These are phyloP conservation scores for Trypethelium eluteriae DNA, from an alignment of 495 filamentous ascomycete genomes.

Conservation along the genomic window DNA sequence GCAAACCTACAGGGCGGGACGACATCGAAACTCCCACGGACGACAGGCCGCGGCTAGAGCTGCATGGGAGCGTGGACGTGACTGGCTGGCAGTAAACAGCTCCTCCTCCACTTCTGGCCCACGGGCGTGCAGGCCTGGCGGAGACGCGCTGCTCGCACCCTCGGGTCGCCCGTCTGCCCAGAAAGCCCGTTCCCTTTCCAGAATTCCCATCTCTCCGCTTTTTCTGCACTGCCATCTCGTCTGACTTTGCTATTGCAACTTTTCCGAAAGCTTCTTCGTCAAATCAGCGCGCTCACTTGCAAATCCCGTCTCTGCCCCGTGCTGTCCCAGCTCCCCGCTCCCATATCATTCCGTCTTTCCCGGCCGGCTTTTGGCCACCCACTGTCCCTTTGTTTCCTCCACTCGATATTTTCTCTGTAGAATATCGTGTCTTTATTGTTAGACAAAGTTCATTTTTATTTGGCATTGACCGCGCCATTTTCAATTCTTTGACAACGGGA, in stretches of 20 bases:
- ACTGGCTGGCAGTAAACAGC: conserved; percentile 3
- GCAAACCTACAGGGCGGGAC: conserved; percentile 7
- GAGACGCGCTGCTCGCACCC: background rate
- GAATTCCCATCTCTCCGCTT: conserved; percentile 13
- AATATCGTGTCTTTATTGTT: conserved; percentile 2
- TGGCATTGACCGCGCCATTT: background rate
- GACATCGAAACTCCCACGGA: background rate
- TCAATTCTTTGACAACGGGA: background rate
- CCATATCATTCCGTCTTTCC: conserved; percentile 11
- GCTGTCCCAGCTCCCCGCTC: conserved; percentile 3
- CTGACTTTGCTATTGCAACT: conserved; percentile 2
- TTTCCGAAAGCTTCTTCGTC: background rate
- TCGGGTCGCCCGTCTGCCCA: conserved; percentile 4
- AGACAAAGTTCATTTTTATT: background rate
- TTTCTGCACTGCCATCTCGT: conserved; percentile 5
- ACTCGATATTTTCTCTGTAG: background rate
- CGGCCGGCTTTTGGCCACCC: background rate
- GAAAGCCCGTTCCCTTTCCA: conserved; percentile 6
- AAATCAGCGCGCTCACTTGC: background rate
- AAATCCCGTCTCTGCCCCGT: background rate
- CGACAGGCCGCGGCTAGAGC: conserved; percentile 1
- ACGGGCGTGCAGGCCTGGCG: background rate
- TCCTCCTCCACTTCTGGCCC: background rate
- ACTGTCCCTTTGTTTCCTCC: background rate
- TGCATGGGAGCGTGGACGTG: conserved; percentile 1